Evolutionary conservation across 305 asterid genomes (phyloP).

Genomic region (Fraxinus baroniana): DNA sequence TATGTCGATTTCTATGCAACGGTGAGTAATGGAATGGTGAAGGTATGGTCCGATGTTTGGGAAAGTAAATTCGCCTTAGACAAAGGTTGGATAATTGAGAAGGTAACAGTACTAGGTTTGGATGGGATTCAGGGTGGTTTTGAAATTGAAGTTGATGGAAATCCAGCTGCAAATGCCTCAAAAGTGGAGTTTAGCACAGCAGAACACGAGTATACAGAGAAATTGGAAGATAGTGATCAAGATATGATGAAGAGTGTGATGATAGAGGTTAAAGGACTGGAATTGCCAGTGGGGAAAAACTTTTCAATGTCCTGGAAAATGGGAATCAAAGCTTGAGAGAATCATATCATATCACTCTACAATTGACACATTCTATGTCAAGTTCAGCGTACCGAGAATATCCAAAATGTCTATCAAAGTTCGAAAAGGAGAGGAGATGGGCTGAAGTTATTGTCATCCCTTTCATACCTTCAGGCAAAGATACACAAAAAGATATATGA

Average conservation of each 20-base stretch:
- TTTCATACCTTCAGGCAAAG: slow-evolving; percentile 15
- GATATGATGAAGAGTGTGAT: slow-evolving; percentile 33
- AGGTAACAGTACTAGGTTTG: slow-evolving; percentile 39
- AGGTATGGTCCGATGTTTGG: background rate
- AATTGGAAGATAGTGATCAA: slow-evolving; percentile 20
- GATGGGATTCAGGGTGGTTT: slow-evolving; percentile 25
- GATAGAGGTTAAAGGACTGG: slow-evolving; percentile 41
- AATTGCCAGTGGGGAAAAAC: slow-evolving; percentile 39
- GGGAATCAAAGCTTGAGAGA: slow-evolving; percentile 26
- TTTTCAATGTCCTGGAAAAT: slow-evolving; percentile 42
- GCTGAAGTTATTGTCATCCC: slow-evolving; percentile 16
- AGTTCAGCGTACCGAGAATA: background rate
- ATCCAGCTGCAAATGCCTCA: slow-evolving; percentile 25
- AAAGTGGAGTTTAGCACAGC: slow-evolving; percentile 21
- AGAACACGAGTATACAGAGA: slow-evolving; percentile 18
- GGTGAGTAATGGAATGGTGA: background rate
- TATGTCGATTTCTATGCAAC: background rate
- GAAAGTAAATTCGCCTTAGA: background rate
- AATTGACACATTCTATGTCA: background rate
- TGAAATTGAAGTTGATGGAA: slow-evolving; percentile 36
- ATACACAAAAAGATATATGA: background rate
- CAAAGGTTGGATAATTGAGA: slow-evolving; percentile 38
- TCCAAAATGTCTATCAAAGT: background rate
- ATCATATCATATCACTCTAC: background rate
- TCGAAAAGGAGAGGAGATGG: slow-evolving; percentile 15